Percentiles rank a stretch among this genome's conserved stretches.
These are phyloP conservation scores for Ophiognomonia clavigignenti-juglandacearum DNA, from an alignment of 2,329 filamentous ascomycete species.

Conservation along the genomic window DNA sequence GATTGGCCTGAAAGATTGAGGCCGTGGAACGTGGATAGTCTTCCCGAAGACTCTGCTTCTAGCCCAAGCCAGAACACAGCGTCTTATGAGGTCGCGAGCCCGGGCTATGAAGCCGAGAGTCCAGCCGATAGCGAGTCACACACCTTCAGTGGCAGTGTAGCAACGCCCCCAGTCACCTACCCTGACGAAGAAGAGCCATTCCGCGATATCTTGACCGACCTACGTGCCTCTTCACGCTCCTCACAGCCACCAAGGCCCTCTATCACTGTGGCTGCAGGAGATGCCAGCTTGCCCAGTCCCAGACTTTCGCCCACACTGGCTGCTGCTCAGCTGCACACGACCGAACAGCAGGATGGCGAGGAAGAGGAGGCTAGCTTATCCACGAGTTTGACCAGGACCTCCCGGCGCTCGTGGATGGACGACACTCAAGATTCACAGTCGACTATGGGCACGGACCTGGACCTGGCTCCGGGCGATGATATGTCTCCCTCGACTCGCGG, in stretches of 20 bases:
- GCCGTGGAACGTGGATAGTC: constrained; percentile 34
- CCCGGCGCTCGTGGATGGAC: constrained; percentile 27
- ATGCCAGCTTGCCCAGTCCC: constrained; percentile 90
- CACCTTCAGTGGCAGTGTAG: constrained; percentile 58
- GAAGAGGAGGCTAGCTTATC: constrained; percentile 34
- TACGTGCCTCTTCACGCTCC: constrained; percentile 41
- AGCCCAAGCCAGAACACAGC: constrained; percentile 33
- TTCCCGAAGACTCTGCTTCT: constrained; percentile 41
- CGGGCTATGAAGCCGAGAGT: constrained; percentile 45
- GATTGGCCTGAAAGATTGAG: constrained; percentile 36
- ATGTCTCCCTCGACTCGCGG: constrained; percentile 25
- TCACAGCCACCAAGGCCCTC: constrained; percentile 48
- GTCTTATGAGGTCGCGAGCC: constrained; percentile 45
- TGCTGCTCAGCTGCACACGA: constrained; percentile 50
- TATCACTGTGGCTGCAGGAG: constrained; percentile 70
- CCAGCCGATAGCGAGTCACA: constrained; percentile 50
- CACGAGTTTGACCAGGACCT: constrained; percentile 28
- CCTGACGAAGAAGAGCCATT: constrained; percentile 62
- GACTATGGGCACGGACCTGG: constrained; percentile 30
- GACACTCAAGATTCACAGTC: constrained; percentile 34
- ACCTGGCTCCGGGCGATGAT: constrained; percentile 21
- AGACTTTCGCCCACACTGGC: constrained; percentile 88
- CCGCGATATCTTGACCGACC: constrained; percentile 41
- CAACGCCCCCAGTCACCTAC: constrained; percentile 74
- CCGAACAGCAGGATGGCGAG: constrained; percentile 38